Conservation (phyloP, 441 rosid species). For the Bocquillonia castaneifolia region DNA sequence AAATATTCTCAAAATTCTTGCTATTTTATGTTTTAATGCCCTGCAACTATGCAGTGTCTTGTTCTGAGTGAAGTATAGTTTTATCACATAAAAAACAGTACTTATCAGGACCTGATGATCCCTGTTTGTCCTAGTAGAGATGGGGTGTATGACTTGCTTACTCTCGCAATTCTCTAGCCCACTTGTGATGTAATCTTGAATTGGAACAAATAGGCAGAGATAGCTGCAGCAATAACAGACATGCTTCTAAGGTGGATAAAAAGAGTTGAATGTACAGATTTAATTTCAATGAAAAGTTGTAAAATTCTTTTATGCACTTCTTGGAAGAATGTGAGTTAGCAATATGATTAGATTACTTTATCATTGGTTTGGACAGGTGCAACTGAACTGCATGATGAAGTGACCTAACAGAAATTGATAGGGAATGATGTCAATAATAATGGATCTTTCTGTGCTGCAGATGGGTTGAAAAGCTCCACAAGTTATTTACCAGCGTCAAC, state of each 20-base stretch:
- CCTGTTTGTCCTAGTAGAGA: background rate
- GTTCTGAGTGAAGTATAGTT: background rate
- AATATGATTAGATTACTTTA: background rate
- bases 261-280: background rate
- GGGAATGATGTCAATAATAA: background rate
- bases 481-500: slow-evolving; percentile 33
- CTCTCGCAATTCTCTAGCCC: background rate
- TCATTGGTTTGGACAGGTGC: slow-evolving; percentile 5
- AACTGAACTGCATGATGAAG: background rate
- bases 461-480: slow-evolving; percentile 41
- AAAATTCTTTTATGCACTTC: background rate
- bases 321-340: background rate
- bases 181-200: background rate
- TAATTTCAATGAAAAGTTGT: background rate
- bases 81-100: background rate
- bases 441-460: slow-evolving; percentile 37
- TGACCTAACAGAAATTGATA: slow-evolving; percentile 6
- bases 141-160: slow-evolving; percentile 3
- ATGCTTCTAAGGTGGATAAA: background rate
- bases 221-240: background rate
- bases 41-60: background rate
- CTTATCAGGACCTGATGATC: background rate
- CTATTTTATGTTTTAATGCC: background rate
- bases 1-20: background rate
- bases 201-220: background rate